Evolutionary conservation across 2,329 filamentous ascomycete genomes (phyloP).

Genomic region (Ophiostoma tasmaniense): DNA sequence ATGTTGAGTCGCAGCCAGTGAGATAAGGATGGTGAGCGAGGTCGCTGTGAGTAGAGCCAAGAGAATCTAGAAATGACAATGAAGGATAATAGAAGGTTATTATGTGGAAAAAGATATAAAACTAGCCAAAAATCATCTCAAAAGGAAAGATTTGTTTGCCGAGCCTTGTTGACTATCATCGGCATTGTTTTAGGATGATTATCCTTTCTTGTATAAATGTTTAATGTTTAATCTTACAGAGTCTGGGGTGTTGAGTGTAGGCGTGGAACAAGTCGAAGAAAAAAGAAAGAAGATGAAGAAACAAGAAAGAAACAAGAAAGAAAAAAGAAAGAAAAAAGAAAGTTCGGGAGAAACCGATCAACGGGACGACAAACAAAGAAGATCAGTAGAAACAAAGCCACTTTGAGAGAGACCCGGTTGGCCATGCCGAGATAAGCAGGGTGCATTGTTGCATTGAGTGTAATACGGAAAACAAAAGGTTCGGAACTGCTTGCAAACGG

Average conservation of each 20-base stretch:
- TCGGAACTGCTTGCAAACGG: neutral
- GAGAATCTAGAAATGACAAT: no score
- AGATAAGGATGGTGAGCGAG: neutral
- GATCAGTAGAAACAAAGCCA: neutral
- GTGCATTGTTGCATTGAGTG: neutral
- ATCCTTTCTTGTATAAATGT: no score
- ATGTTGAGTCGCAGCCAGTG: neutral
- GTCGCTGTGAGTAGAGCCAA: neutral
- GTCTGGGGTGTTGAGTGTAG: neutral
- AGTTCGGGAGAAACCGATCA: neutral
- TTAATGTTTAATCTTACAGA: no score
- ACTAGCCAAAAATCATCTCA: no score
- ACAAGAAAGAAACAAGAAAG: no score
- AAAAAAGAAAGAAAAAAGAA: no score
- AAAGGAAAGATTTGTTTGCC: no score
- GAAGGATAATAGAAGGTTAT: no score
- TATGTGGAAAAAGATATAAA: no score
- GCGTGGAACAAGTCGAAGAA: neutral
- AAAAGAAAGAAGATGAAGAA: neutral
- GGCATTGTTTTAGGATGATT: no score
- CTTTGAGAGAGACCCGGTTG: neutral
- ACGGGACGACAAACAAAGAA: neutral
- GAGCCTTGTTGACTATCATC: no score
- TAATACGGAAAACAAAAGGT: no score
- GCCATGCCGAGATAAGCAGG: neutral